Evolutionary conservation across 1,139 yeast species (phyloP), one percentile per base, ranked within the genome.

Genomic region (Pichia sp.): DNA sequence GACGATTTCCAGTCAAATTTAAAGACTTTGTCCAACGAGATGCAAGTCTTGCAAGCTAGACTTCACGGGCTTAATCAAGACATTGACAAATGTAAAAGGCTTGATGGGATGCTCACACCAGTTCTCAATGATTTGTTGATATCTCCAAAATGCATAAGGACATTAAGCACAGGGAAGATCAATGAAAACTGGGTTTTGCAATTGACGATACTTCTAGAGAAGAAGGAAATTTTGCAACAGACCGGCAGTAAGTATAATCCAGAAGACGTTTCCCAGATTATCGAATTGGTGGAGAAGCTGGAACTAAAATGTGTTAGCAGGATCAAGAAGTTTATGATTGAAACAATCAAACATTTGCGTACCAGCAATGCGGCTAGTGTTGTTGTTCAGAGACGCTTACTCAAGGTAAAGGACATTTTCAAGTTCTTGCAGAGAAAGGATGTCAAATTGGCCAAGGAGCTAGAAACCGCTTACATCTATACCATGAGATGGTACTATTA

Each of bases 401-500:
- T 85, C 6, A 64, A 67, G 23, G 75, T 77, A 14, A 72, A 72
- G 42, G 86, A 80, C 34, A 66, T 76, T 1, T 83, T 62, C 49
- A 61, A 61, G 3, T 87, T 83, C 46, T 57, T 91, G 26, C 56
- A 63, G 7, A 48, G 58, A 4, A 73, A 74, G 34, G 74, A 83
- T 42, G 67, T 70, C 5, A 69, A 75, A n/a, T 60, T 91, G 37
- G 88, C 94, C 0, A 55, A 63, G n/a, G 94, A 86, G 49, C 66
- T 91, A 30, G 71, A 77, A 41, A 70, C 73, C 49, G 97, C 96
- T 0, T 91, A 91, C 55, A 63, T 79, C 11, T 79, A 76, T 52
- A 88, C 97, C 2, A 87, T 88, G 86, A 68, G 73, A 50, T 91
- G 98, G 98, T 91, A 91, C 61, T 91, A 91, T 55, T 68, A 70